These are phyloP conservation scores for Aspergillus chevalieri DNA, from an alignment of 2,329 filamentous ascomycete species.

Conservation along the genomic window DNA sequence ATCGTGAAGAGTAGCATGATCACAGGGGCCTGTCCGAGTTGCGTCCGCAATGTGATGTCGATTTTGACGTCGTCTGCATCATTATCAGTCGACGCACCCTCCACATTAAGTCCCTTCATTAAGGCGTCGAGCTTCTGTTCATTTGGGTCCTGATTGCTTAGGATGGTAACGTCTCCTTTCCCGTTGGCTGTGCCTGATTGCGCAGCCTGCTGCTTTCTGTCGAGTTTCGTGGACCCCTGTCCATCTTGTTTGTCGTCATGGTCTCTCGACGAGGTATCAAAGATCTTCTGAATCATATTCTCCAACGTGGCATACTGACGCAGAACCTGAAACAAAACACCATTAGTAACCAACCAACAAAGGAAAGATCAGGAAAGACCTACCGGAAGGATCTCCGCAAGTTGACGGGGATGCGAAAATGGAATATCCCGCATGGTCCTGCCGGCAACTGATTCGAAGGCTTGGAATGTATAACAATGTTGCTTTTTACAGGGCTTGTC, in stretches of 20 bases:
- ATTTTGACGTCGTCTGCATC: conserved; percentile 25
- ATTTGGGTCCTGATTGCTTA: conserved; percentile 39
- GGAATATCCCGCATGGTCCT: conserved; percentile 37
- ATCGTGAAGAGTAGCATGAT: conserved; percentile 33
- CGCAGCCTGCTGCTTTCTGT: neutral
- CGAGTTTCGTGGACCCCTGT: conserved; percentile 3
- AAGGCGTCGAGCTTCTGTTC: conserved; percentile 54
- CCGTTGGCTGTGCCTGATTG: conserved; percentile 8
- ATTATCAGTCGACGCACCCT: conserved; percentile 1
- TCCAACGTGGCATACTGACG: conserved; percentile 41
- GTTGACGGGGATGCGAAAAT: conserved; percentile 42
- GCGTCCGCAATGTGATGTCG: conserved; percentile 34
- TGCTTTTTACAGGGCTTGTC: conserved; percentile 23
- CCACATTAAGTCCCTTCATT: conserved; percentile 18
- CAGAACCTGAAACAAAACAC: conserved; percentile 25
- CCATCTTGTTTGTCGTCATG: conserved; percentile 6
- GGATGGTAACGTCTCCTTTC: conserved; percentile 14
- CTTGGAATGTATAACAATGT: conserved; percentile 41
- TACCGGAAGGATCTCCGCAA: conserved; percentile 37
- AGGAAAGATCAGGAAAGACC: neutral
- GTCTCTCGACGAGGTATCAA: conserved; percentile 17
- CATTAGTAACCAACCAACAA: neutral
- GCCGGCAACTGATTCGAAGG: conserved; percentile 36
- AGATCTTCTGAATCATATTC: conserved; percentile 33
- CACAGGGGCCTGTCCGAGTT: conserved; percentile 32